Base-by-base conservation (phyloP, 2,329 filamentous ascomycete genomes). In the Diplodia intermedia region DNA sequence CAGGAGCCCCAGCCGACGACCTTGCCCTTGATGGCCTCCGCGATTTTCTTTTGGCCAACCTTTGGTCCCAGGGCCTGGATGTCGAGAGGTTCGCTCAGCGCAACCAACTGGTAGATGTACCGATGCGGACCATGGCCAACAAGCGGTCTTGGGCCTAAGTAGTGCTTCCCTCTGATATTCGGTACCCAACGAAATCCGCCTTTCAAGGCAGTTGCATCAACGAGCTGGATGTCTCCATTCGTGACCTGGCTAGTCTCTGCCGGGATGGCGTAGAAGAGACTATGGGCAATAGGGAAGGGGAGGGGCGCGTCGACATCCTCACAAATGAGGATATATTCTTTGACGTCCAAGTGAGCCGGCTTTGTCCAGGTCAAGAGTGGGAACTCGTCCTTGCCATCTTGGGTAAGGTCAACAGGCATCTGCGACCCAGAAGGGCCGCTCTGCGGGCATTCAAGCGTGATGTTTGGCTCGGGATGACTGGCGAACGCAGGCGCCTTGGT, bases 91-190 rank as follows among this genome's bases (percentile, higher is more conserved):
- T 82, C 78, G 9, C 75, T 82, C 63, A 87, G 73, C 3, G 82
- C 84, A 61, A 86, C 72, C 18, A 86, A 73, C 69, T 84, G 77
- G 68, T 79, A 86, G 73, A 85, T 84, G 66, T 86, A 87, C 67
- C 85, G 77, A 73, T 87, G 84, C 26, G 79, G 78, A 0, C 85
- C 85, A 70, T 86, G 82, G 31, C 85, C 85, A 65, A 84, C 72
- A 40, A 85, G 74, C 20, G 84, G 83, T 14, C 79, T 74, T 1
- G 85, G 84, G 0, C 81, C 77, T 4, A 81, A 77, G 69, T 86
- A 86, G 0, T 84, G 72, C 4, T 38, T 75, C 0, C 79, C 78
- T 2, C 77, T 74, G 4, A 77, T 72, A 29, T 80, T 85, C 69
- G 78, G 74, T 2, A 83, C 84, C 56, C 83, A 84, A 66, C 79